These are phyloP conservation scores for Amanita jacksonii DNA, from an alignment of 768 basidiomycete genomes.

Conservation along the genomic window DNA sequence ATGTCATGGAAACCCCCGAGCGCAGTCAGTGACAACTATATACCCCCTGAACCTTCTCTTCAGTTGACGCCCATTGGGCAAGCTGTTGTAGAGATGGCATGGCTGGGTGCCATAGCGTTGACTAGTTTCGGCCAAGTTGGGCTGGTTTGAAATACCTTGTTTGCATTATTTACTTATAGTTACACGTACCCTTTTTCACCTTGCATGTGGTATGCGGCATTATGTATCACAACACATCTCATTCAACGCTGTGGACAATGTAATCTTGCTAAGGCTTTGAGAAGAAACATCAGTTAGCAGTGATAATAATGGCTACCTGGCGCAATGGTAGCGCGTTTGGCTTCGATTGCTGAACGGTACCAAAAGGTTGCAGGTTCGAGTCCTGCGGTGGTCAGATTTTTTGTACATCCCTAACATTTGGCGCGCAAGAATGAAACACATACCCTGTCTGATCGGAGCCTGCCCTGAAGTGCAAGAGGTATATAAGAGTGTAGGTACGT, in stretches of 20 bases:
- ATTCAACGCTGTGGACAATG: not conserved
- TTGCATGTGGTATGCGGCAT: not conserved
- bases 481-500: no score
- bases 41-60: conserved; percentile 31
- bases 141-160: conserved; percentile 5
- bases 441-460: not conserved
- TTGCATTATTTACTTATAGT: not conserved
- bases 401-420: not conserved
- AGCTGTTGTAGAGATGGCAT: conserved; percentile 48
- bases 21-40: conserved; percentile 28
- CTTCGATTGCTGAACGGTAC: conserved; percentile 72
- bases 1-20: conserved; percentile 20
- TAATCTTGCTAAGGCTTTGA: not conserved
- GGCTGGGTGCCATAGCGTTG: conserved; percentile 42
- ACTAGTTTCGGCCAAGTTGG: conserved; percentile 34
- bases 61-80: conserved; percentile 42
- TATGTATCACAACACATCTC: not conserved
- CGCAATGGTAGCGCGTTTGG: conserved; percentile 96
- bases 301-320: conserved; percentile 51
- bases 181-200: not conserved
- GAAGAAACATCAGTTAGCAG: not conserved
- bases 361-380: conserved; percentile 97
- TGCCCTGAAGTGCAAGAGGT: not conserved
- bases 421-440: not conserved
- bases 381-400: conserved; percentile 76